Base-by-base conservation (phyloP, 805 yeast species). In the Yarrowia deformans region DNA sequence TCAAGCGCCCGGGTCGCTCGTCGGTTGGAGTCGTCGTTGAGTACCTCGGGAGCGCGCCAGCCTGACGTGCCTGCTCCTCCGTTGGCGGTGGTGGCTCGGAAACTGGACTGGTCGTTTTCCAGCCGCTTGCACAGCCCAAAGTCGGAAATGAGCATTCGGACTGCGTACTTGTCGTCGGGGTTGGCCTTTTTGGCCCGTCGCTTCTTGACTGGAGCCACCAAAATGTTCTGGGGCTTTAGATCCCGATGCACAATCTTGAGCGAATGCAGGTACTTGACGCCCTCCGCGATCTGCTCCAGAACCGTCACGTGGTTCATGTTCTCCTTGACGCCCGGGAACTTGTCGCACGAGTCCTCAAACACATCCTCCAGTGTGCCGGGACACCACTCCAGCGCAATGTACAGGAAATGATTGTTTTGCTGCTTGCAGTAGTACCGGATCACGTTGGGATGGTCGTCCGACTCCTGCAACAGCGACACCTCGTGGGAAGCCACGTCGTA, bases 361-460 rank as follows among this genome's bases (percentile, higher is more conserved):
- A 94, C 84, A 73, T 93, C 97, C 74, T 93, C 97, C 69, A 95
- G 80, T 0, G 97, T 89, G 8, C 97, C 93, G 18, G 89, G 85
- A 79, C 99, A 95, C 29, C 94, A 82, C 75, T 95, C 99, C 69
- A 95, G 79, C 0, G 98, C 99, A 80, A 95, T 94, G 78, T 92
- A 94, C 67, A 94, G 79, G 76, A 95, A 95, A 75, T 89, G 87
- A 70, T 92, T 97, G 52, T 90, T 89, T 40, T 90, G 88, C 76
- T 94, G 96, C n/a, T 96, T 92, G 79, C 97, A 94, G 76, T 87
- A 95, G 77, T 95, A 95, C 69, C 98, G 81, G 7, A 95, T 87
- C 29, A 95, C 98, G 76, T 95, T 95, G 1, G 97, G 95, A 78
- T 94, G 98, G 77, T 93, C 97, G 74, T 95, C 99, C 79, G 97